Evolutionary conservation across 352 stramenopile species (phyloP), one percentile per base, ranked within the genome.

Genomic region (Aphanomyces stellatus): DNA sequence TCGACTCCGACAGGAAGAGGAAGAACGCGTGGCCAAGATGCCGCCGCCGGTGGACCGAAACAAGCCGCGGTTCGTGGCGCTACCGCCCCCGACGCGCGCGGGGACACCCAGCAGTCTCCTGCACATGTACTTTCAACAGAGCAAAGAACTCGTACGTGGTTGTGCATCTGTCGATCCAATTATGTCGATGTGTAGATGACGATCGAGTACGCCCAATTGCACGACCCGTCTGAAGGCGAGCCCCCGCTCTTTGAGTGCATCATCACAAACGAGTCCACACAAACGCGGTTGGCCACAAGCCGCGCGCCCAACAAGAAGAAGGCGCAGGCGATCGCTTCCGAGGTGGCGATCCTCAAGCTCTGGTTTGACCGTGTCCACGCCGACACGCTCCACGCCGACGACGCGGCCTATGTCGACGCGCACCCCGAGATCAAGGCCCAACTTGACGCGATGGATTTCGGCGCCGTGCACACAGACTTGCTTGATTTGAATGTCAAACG

Each of bases 231-330:
- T 37, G 34, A 67, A 22, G 60, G 60, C 22, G 37, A 49, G n/a
- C 60, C 60, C 4, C 60, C 40, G 15, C 31, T 40, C 11, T 67
- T 59, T 24, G n/a, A 67, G 37, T 67, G 60, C 30, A 53, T 33
- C 2, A 25, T 67, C 34, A 67, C 40, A 10, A 67, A 67, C 35
- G 4, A 42, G 6, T 43, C 30, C 3, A 59, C 22, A 30, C 40
- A 40, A 27, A 67, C 33, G 24, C 0, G 19, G 11, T 41, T 67
- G 5, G 60, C 37, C 6, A 19, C 13, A 10, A 41, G 37, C 60
- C 28, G 30, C 4, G 60, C 28, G 2, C 5, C 24, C 25, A 67
- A 28, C 49, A 67, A 67, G 42, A 49, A 67, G n/a, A 33, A 41
- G 15, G 60, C 60, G 8, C 48, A 67, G 34, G 46, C 48, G 1